Evolutionary conservation across 306 rosid genomes (phyloP), one percentile per base, ranked within the genome.

Genomic region (Casuarina equisetifolia): DNA sequence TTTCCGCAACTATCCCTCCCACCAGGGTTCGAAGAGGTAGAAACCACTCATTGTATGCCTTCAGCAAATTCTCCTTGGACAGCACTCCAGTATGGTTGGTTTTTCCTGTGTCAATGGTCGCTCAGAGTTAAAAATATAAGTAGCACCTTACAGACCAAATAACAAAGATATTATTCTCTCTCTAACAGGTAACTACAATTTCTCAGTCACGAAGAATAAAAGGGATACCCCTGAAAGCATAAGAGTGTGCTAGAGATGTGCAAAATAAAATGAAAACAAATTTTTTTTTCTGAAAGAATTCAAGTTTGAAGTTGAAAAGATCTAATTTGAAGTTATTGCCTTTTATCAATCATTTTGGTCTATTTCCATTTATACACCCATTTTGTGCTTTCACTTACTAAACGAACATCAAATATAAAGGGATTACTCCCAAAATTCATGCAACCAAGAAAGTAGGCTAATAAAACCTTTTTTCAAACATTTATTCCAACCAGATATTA

Each of bases 41-140:
- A 75, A 88, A 85, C 90, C 92, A 88, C 38, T 84, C 90, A 32
- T 76, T 52, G 32, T 81, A 77, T 63, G 87, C 80, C 73, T 80
- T 86, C 69, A 72, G 77, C 59, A 88, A 77, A 80, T 78, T 84
- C 50, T 72, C 70, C 79, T 81, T 75, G 32, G 75, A 80, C 50
- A 84, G 63, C 58, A 89, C 86, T 44, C 89, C 90, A 0, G 97
- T 91, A 74, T 50, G 45, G 82, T 95, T 88, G 46, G 91, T 89
- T 70, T 87, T 88, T 51, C 90, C 99, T 92, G 91, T 85, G 61
- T 74, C 70, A 81, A 59, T 54, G 25, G 63, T 58, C 63, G 70
- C 66, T 69, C 2, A 25, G 53, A 59, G 55, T 54, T 13, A 76
- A 77, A 55, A 69, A 44, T 17, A 71, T 50, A 64, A 46, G 17